A percentile compares a stretch with the other conserved stretches of the same genome.
These are phyloP conservation scores for Teunomyces cretensis DNA, from an alignment of 805 yeast species.

Conservation along the genomic window DNA sequence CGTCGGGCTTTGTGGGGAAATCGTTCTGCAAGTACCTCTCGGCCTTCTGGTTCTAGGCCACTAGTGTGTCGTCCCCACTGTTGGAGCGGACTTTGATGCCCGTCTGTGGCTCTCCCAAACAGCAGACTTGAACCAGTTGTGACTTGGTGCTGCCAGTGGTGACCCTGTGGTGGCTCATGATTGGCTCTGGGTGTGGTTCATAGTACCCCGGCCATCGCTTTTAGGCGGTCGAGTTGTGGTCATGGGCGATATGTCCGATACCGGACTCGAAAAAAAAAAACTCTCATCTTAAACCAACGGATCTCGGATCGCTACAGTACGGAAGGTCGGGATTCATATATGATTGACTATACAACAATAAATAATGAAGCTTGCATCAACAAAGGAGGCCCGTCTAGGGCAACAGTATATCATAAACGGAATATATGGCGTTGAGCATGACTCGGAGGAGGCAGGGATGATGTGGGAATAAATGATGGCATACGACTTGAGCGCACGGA, in stretches of 20 bases:
- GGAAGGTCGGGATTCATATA: neutral
- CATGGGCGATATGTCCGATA: constrained; percentile 1
- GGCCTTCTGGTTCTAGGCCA: constrained; percentile 9
- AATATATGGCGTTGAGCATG: constrained; percentile 1
- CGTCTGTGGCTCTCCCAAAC: too few species aligned
- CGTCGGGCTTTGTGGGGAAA: constrained; percentile 27
- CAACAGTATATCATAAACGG: neutral
- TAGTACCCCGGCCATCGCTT: neutral
- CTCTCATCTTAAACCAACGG: too few species aligned
- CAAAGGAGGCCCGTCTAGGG: constrained; percentile 2
- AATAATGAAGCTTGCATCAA: constrained; percentile 1
- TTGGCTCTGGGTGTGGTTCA: neutral
- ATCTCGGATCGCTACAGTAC: too few species aligned
- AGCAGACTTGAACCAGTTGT: too few species aligned
- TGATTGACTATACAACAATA: constrained; percentile 1
- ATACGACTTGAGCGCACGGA: neutral
- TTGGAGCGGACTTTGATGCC: too few species aligned
- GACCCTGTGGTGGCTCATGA: too few species aligned
- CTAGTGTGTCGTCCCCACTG: too few species aligned
- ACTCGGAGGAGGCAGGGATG: neutral
- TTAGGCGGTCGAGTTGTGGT: too few species aligned
- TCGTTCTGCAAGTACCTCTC: constrained; percentile 28
- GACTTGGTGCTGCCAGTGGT: too few species aligned
- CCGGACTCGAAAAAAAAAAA: constrained; percentile 1
- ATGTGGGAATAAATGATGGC: neutral